phyloP scores from a whole-genome alignment of 306 rosid species.

The Trifolium subterraneum region DNA sequence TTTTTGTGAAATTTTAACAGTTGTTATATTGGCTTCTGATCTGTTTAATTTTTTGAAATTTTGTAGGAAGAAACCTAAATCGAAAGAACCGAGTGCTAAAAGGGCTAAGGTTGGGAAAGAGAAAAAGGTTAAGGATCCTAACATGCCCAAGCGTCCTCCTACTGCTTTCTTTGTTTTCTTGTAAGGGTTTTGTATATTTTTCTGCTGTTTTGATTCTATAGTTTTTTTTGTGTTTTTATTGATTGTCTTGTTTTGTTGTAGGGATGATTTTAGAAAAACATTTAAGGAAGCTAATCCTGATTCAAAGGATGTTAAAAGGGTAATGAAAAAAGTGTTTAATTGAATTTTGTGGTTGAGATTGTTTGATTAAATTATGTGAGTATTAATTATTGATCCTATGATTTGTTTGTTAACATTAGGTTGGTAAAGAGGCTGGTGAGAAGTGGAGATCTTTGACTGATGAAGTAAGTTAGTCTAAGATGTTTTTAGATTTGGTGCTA shows the following conservation, averaged over 20 bases:
- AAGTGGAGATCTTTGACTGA: conserved; percentile 81
- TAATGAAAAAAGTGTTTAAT: conserved; percentile 1
- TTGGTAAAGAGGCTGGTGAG: conserved; percentile 81
- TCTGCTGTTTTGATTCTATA: background rate
- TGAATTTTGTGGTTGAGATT: background rate
- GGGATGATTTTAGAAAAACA: conserved; percentile 79
- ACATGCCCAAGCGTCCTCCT: conserved; percentile 79
- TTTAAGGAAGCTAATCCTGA: conserved; percentile 79
- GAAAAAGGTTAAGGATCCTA: conserved; percentile 70
- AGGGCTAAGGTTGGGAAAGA: conserved; percentile 55
- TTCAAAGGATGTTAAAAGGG: conserved; percentile 72
- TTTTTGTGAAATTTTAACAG: background rate
- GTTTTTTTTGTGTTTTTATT: background rate
- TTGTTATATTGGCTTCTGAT: background rate
- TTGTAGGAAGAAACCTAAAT: conserved; percentile 61
- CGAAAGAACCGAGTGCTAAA: conserved; percentile 66
- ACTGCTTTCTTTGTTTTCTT: conserved; percentile 79
- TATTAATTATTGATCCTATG: background rate
- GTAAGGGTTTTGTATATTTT: background rate
- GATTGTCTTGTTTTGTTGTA: conserved; percentile 9
- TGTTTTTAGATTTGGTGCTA: background rate
- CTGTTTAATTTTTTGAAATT: background rate
- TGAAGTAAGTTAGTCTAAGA: conserved; percentile 53
- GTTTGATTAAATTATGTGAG: background rate
- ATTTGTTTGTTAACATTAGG: conserved; percentile 43